Conservation (phyloP, 495 filamentous ascomycete species). For the Tuber indicum region DNA sequence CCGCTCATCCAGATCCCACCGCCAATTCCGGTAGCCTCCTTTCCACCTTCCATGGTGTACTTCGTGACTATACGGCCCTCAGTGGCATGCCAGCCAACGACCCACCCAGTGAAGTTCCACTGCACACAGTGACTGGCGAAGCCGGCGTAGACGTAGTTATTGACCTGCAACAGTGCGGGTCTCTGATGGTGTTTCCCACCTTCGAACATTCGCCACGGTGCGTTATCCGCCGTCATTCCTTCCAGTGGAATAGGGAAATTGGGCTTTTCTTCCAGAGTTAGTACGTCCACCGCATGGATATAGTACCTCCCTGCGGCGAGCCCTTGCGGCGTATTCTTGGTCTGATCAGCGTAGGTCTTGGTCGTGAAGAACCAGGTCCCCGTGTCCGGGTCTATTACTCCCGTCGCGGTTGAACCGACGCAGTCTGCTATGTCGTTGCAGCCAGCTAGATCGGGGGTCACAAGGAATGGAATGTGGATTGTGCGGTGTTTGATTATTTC, state of each 20-base stretch:
- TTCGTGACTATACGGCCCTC: slow-evolving; percentile 45
- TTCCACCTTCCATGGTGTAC: slow-evolving; percentile 44
- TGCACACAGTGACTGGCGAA: slow-evolving; percentile 49
- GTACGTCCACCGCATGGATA: slow-evolving; percentile 45
- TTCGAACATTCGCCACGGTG: slow-evolving; percentile 46
- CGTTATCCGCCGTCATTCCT: slow-evolving; percentile 45
- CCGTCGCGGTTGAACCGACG: slow-evolving; percentile 48
- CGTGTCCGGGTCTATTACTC: slow-evolving; percentile 49
- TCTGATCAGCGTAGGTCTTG: slow-evolving; percentile 46
- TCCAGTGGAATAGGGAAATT: slow-evolving; percentile 46
- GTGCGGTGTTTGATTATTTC: slow-evolving; percentile 44
- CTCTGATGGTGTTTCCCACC: slow-evolving; percentile 47
- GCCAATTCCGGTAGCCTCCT: slow-evolving; percentile 35
- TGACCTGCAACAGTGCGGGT: slow-evolving; percentile 45
- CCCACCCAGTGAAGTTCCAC: slow-evolving; percentile 49
- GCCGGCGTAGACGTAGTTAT: slow-evolving; percentile 46
- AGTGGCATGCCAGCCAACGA: slow-evolving; percentile 48
- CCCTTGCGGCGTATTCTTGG: slow-evolving; percentile 33
- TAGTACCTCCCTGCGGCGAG: slow-evolving; percentile 43
- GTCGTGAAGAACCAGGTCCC: slow-evolving; percentile 47
- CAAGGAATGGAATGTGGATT: slow-evolving; percentile 48
- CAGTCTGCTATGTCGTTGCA: slow-evolving; percentile 48
- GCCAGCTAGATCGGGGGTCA: slow-evolving; percentile 44
- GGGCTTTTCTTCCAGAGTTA: slow-evolving; percentile 43
- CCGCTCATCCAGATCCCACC: slow-evolving; percentile 44